Percentiles rank a stretch among this genome's conserved stretches.
These are phyloP conservation scores for Cladosporium sp. DNA, from an alignment of 2,329 filamentous ascomycete species.

Conservation along the genomic window DNA sequence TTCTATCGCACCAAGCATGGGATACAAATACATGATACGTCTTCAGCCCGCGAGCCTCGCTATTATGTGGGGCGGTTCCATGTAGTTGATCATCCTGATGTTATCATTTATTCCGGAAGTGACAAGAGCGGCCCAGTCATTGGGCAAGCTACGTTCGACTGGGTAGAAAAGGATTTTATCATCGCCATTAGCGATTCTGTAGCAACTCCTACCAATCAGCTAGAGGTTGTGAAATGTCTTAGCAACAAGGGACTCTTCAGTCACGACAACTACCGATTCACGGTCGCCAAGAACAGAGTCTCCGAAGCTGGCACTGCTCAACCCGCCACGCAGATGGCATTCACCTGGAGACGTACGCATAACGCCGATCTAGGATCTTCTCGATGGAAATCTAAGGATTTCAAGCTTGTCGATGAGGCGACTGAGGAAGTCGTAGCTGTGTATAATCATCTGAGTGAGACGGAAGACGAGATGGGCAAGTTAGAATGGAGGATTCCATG, in stretches of 20 bases:
- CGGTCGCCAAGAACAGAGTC: background rate
- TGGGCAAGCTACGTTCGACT: slow-evolving; percentile 15
- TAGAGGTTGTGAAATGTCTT: background rate
- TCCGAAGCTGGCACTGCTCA: background rate
- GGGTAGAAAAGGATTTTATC: slow-evolving; percentile 15
- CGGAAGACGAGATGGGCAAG: slow-evolving; percentile 3
- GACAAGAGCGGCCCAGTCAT: slow-evolving; percentile 19
- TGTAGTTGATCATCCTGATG: slow-evolving; percentile 13
- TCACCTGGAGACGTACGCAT: slow-evolving; percentile 11
- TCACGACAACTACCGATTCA: slow-evolving; percentile 16
- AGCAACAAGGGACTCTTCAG: slow-evolving; percentile 16
- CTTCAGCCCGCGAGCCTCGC: slow-evolving; percentile 12
- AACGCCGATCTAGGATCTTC: slow-evolving; percentile 17
- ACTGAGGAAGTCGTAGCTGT: slow-evolving; percentile 17
- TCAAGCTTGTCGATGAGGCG: slow-evolving; percentile 17
- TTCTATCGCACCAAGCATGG: background rate
- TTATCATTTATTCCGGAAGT: slow-evolving; percentile 20
- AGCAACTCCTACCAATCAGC: background rate
- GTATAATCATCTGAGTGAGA: slow-evolving; percentile 13
- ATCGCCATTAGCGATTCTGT: slow-evolving; percentile 16
- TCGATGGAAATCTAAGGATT: slow-evolving; percentile 14
- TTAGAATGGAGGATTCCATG: slow-evolving; percentile 16
- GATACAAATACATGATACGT: slow-evolving; percentile 12
- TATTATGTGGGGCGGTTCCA: slow-evolving; percentile 20
- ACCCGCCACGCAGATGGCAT: too few species aligned